Evolutionary conservation across 2,329 filamentous ascomycete species (phyloP).

Genomic region (Colletotrichum horii): DNA sequence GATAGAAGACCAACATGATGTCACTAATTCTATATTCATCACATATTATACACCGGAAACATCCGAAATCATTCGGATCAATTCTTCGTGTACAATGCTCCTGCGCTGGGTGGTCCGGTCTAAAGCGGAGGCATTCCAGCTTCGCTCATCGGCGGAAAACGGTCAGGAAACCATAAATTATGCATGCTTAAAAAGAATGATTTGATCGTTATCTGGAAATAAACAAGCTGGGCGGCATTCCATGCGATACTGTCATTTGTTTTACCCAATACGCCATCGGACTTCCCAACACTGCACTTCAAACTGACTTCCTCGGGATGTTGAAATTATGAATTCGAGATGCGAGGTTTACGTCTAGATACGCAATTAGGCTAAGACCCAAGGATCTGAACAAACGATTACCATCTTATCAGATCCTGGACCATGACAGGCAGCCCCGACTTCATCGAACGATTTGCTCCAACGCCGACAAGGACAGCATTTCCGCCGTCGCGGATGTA

Average conservation of each 20-base stretch:
- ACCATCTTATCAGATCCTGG: slow-evolving; percentile 23
- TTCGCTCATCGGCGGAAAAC: not conserved
- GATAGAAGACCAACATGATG: not conserved
- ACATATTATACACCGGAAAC: not conserved
- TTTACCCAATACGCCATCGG: not conserved
- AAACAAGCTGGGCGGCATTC: not conserved
- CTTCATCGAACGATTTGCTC: slow-evolving; percentile 45
- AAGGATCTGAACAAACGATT: not conserved
- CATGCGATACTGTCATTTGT: not conserved
- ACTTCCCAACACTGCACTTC: not conserved
- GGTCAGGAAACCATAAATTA: not conserved
- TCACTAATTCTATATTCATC: not conserved
- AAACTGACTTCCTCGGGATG: not conserved
- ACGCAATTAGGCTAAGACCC: not conserved
- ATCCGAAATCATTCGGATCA: not conserved
- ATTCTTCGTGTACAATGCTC: not conserved
- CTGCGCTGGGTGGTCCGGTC: not conserved
- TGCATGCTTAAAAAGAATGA: not conserved
- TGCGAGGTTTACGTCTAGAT: not conserved
- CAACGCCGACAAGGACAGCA: slow-evolving; percentile 48
- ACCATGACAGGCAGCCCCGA: slow-evolving; percentile 26
- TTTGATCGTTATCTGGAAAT: not conserved
- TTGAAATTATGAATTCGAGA: not conserved
- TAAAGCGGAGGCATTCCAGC: not conserved
- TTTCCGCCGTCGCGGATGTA: slow-evolving; percentile 49